Evolutionary conservation across 345 rosid genomes (phyloP), one percentile per base, ranked within the genome.

Genomic region (Microthlaspi erraticum): DNA sequence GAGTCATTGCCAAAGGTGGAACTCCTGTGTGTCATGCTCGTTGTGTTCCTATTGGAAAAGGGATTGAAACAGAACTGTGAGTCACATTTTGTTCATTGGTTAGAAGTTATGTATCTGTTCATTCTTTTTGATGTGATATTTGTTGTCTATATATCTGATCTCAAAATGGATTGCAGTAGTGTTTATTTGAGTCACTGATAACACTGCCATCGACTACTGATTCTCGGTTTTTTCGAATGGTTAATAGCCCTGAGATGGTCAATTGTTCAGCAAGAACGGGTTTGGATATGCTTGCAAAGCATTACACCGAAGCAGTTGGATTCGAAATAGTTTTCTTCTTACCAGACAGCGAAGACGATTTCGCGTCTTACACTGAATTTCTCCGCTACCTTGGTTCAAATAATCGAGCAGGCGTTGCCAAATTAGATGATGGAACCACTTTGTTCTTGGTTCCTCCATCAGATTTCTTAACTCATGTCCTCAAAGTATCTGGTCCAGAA

Each of bases 191-290:
- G 10, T 66, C 32, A 57, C 38, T 56, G 42, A 29, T 57, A 26
- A 38, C 53, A 48, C 32, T 54, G 43, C 12, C 65, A 33, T 49
- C 16, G 32, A 29, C 48, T 63, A 17, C 75, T 76, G 61, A 60
- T 76, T 62, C 23, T 51, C 41, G 70, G 48, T 66, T 68, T 68
- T 68, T 72, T 72, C 18, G 16, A 71, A 51, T 66, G 64, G 79
- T 76, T 84, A 43, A 63, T 72, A 94, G 97, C 68, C 99, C 99
- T 59, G 89, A 81, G 77, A 86, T 87, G 59, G 80, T 94, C 60
- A 91, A 94, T 72, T 94, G 99, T 81, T 91, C 99, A 16, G 99
- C 99, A 69, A 83, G 97, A 80, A 94, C 99, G 16, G 96, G 99
- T 71, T 71, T 94, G 85, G 99, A 94, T 82, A 84, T 88, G 88